Base-by-base conservation (phyloP, 441 rosid species). In the Lepidium campestre region DNA sequence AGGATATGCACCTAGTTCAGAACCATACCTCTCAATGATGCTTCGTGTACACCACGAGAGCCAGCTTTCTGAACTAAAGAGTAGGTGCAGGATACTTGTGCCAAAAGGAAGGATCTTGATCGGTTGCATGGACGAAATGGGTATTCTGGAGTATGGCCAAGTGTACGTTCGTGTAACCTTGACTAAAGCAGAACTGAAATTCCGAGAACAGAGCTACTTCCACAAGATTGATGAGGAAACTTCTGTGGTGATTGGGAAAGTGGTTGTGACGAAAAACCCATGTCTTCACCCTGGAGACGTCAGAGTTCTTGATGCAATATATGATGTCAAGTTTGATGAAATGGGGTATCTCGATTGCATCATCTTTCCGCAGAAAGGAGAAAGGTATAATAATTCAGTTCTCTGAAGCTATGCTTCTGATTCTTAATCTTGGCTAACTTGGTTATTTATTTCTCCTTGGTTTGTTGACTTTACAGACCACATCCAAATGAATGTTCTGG, bases 401-500 rank as follows among this genome's bases (percentile, higher is more conserved):
- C 42, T 39, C 11, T 20, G 35, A 8, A 39, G 27, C 25, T 48
- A 54, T 62, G 12, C 63, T 70, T 70, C 18, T 45, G 64, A 55
- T 55, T 71, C 34, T 18, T 65, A 44, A 46, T 29, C 35, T 23
- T 52, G 0, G 25, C 36, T 60, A 45, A 53, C 5, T 71, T 60
- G 20, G 25, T 67, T 19, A 9, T 18, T 37, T 71, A 2, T 29
- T 14, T 53, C 15, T 31, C 46, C 19, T 52, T 71, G 53, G 14
- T 13, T 55, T 56, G 12, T 4, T 67, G 42, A 39, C 19, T 41
- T 19, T 14, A 53, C 79, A 93, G 99, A 93, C 99, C 99, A 50
- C 97, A 91, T 80, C 96, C 96, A 46, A 91, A 86, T 68, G 97
- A 93, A 85, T 93, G 93, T 79, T 91, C 95, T n/a, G 98, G 98